Base-by-base conservation (phyloP, 164 flowering plant genomes). In the Magnolia sinica region DNA sequence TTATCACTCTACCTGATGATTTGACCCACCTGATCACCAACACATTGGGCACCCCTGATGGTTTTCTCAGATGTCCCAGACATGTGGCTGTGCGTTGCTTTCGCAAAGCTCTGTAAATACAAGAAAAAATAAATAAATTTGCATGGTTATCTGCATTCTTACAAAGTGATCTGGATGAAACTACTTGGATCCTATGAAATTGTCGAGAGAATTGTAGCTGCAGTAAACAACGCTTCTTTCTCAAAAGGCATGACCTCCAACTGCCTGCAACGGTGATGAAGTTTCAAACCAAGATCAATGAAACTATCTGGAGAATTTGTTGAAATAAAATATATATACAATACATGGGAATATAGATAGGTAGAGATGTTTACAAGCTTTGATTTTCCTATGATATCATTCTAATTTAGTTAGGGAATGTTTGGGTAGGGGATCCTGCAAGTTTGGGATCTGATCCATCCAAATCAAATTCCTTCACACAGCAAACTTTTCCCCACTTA, bases 171-270 rank as follows among this genome's bases (percentile, higher is more conserved):
- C 3, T 14, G 31, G 68, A 31, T 16, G 19, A 68, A 68, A 68
- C 19, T 1, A 37, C 14, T 11, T 7, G 24, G 24, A 37, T 31
- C 16, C 51, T 73, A 29, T 0, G 24, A 73, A 20, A 24, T 52
- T 19, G 31, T 59, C 2, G 50, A 52, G 23, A 73, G 75, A 61
- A 73, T 61, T 29, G 75, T 27, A 10, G 91, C 89, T 27, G 97
- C 98, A 19, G 89, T 82, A 81, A 95, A 89, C 49, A 95, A 50
- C 29, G 98, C 91, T 81, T 88, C 91, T 81, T 84, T 89, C 68
- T 80, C 88, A 29, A 85, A 65, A 37, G 89, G 82, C 59, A 82
- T 68, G 59, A 90, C 82, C 82, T 85, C 87, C 81, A 85, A 74
- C 4, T 79, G 67, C 84, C 98, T 91, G 84, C 80, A 85, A n/a